phyloP scores from a whole-genome alignment of 2,329 filamentous ascomycete genomes.

The Verticillium klebahnii region DNA sequence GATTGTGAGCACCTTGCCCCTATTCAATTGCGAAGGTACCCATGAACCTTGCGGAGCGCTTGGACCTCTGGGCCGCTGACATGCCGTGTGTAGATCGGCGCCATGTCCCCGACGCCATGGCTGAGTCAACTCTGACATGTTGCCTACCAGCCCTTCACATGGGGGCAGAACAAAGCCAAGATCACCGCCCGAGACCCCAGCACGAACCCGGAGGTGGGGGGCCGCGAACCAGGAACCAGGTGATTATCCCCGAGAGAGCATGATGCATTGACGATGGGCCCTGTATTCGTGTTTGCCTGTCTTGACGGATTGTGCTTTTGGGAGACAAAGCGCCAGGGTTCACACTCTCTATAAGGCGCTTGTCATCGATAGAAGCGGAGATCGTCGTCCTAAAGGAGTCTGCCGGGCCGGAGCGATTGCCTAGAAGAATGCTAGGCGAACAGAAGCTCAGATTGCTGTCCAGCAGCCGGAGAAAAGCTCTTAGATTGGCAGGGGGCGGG shows the following conservation, averaged over 20 bases:
- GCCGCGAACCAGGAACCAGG: background rate
- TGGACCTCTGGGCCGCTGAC: background rate
- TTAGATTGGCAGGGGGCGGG: slow-evolving; percentile 8
- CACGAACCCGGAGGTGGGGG: background rate
- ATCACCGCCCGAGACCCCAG: background rate
- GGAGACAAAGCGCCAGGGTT: background rate
- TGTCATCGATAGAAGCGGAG: slow-evolving; percentile 24
- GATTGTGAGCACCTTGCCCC: background rate
- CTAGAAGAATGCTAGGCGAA: slow-evolving; percentile 28
- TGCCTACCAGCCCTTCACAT: background rate
- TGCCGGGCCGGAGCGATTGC: slow-evolving; percentile 28
- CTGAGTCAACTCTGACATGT: background rate
- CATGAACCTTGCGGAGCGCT: background rate
- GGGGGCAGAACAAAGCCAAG: background rate
- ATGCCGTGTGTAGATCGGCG: background rate
- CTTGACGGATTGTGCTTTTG: background rate
- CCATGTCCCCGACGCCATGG: background rate
- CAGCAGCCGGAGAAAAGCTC: slow-evolving; percentile 7
- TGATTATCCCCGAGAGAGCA: background rate
- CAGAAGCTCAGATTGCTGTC: slow-evolving; percentile 7
- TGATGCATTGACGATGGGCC: background rate
- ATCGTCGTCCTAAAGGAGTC: slow-evolving; percentile 30
- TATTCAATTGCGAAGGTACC: background rate
- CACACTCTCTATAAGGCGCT: background rate
- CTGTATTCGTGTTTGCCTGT: background rate